phyloP scores from a whole-genome alignment of 1,139 yeast genomes.

The Ogataea hybrid region DNA sequence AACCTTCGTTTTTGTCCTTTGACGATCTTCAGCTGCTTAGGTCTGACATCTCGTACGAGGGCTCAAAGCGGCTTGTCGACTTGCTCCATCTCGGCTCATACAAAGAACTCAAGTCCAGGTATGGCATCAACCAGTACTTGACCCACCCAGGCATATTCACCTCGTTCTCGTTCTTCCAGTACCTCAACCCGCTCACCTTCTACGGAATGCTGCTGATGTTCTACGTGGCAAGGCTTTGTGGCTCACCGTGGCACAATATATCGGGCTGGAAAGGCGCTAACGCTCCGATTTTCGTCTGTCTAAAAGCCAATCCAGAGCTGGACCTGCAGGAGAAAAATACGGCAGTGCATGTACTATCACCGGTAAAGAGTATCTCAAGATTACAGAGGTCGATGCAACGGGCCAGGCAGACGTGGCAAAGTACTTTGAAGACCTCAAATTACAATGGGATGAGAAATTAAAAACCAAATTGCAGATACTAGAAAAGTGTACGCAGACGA shows the following conservation, averaged over 20 bases:
- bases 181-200: conserved; percentile 72
- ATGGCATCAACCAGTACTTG: conserved; percentile 67
- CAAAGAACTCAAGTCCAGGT: conserved; percentile 40
- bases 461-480: conserved; percentile 67
- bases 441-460: conserved; percentile 68
- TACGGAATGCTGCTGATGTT: conserved; percentile 84
- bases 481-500: conserved; percentile 24
- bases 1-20: conserved; percentile 64
- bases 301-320: conserved; percentile 41
- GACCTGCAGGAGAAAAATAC: conserved; percentile 52
- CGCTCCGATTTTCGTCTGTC: conserved; percentile 67
- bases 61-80: conserved; percentile 87
- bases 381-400: conserved; percentile 54
- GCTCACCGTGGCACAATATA: conserved; percentile 86
- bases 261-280: conserved; percentile 88
- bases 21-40: conserved; percentile 71
- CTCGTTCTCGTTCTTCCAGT: conserved; percentile 75
- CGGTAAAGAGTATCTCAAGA: conserved; percentile 64
- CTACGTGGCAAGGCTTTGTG: conserved; percentile 77
- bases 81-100: conserved; percentile 74
- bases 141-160: conserved; percentile 95
- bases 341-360: conserved; percentile 68
- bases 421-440: conserved; percentile 53
- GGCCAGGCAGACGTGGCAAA: conserved; percentile 63
- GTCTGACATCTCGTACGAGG: conserved; percentile 77